Percentiles rank a stretch among this genome's conserved stretches.
These are phyloP conservation scores for Bipolaris oryzae DNA, from an alignment of 2,329 filamentous ascomycete genomes.

Conservation along the genomic window DNA sequence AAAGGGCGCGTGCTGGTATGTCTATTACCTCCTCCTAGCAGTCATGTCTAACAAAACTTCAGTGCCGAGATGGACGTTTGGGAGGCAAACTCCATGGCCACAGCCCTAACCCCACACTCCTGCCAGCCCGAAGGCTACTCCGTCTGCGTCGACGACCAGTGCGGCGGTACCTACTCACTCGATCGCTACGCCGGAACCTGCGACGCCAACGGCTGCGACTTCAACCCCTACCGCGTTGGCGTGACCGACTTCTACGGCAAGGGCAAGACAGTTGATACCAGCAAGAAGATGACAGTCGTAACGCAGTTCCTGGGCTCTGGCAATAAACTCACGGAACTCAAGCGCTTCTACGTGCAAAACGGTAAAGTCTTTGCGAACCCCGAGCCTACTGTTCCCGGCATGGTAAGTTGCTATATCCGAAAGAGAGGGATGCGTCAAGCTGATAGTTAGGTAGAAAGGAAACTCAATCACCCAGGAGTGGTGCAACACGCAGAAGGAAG, in stretches of 20 bases:
- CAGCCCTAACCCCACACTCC: conserved; percentile 69
- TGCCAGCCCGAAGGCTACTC: conserved; percentile 60
- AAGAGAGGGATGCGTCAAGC: too few relatives aligned
- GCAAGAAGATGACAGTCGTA: conserved; percentile 55
- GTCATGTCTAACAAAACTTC: conserved; percentile 36
- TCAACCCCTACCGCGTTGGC: conserved; percentile 65
- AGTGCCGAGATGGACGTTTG: conserved; percentile 70
- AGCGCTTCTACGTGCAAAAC: conserved; percentile 58
- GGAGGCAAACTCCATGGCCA: conserved; percentile 71
- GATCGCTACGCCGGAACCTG: conserved; percentile 67
- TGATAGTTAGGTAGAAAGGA: conserved; percentile 22
- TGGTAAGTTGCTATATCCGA: conserved; percentile 24
- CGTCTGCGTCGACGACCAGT: conserved; percentile 57
- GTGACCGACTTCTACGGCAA: conserved; percentile 68
- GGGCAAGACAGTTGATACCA: conserved; percentile 54
- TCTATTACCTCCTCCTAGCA: conserved; percentile 68
- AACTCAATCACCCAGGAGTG: conserved; percentile 64
- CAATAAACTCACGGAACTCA: conserved; percentile 55
- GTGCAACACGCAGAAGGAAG: conserved; percentile 62
- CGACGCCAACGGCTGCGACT: conserved; percentile 73
- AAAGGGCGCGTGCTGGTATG: conserved; percentile 66
- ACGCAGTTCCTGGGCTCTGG: conserved; percentile 57
- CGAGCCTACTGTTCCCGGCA: conserved; percentile 52
- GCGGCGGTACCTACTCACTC: conserved; percentile 46
- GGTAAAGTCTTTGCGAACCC: conserved; percentile 57